These are phyloP conservation scores for Termitomyces sp. DNA, from an alignment of 1,284 basidiomycete genomes.

Conservation along the genomic window DNA sequence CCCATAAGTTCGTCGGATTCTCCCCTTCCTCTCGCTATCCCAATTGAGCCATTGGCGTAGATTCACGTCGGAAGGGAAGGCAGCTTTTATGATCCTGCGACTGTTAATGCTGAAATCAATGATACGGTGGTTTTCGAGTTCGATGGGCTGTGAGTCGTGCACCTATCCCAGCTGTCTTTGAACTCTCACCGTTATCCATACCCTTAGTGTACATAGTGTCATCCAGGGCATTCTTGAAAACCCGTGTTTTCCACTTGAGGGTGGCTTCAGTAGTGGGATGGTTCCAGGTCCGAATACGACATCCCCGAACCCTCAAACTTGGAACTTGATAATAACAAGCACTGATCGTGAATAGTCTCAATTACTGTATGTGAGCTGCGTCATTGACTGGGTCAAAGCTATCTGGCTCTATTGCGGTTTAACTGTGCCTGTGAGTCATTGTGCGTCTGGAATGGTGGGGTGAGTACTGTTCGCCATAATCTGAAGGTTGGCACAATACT, in stretches of 20 bases:
- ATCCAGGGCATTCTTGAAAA: conserved; percentile 18
- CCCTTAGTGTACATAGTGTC: conserved; percentile 18
- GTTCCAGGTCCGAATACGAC: conserved; percentile 9
- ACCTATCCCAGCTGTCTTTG: not conserved
- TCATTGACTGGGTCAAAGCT: conserved; percentile 16
- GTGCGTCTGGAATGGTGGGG: conserved; percentile 32
- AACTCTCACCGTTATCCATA: not conserved
- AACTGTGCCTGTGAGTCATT: conserved; percentile 22
- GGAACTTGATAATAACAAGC: conserved; percentile 24
- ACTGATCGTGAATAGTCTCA: conserved; percentile 22
- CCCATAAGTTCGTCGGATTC: conserved; percentile 1
- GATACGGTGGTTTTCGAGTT: conserved; percentile 31
- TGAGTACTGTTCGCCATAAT: conserved; percentile 14
- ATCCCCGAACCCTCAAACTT: conserved; percentile 12
- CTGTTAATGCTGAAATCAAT: conserved; percentile 23
- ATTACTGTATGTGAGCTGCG: not conserved
- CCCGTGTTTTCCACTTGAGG: conserved; percentile 19
- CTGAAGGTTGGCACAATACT: not conserved
- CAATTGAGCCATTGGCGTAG: conserved; percentile 15
- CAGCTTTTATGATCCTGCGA: conserved; percentile 29
- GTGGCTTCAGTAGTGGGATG: conserved; percentile 23
- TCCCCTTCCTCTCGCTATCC: too few relatives aligned
- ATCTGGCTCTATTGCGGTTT: conserved; percentile 28
- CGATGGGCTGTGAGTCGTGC: conserved; percentile 23
- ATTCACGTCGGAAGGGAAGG: conserved; percentile 30